Evolutionary conservation across 805 yeast genomes (phyloP).

Genomic region (Clavispora asparagi): DNA sequence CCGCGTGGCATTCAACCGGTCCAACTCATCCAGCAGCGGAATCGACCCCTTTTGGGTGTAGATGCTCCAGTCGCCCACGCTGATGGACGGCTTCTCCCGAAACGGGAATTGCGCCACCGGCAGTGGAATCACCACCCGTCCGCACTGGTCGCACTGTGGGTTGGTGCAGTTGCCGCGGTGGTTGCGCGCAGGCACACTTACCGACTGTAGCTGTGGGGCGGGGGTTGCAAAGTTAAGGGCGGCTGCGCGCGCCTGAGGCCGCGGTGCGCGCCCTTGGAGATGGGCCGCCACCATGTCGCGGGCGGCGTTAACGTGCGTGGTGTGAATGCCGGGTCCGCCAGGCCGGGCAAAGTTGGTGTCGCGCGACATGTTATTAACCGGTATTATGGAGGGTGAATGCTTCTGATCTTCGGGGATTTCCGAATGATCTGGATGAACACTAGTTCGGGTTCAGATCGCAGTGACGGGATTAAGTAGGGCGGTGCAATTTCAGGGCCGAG

Average conservation of each 20-base stretch:
- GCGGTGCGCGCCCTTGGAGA: slow-evolving; percentile 36
- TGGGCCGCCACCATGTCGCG: slow-evolving; percentile 55
- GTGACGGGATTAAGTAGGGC: no score
- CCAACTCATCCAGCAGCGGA: slow-evolving; percentile 67
- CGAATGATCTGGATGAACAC: no score
- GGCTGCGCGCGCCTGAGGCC: slow-evolving; percentile 7
- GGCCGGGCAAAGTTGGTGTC: slow-evolving; percentile 1
- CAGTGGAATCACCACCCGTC: slow-evolving; percentile 70
- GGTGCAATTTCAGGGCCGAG: no score
- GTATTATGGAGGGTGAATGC: no score
- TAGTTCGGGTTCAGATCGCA: no score
- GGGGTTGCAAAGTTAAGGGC: slow-evolving; percentile 5
- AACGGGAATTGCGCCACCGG: slow-evolving; percentile 64
- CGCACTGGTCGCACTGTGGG: slow-evolving; percentile 59
- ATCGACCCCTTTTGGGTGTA: slow-evolving; percentile 73
- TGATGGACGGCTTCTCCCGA: slow-evolving; percentile 62
- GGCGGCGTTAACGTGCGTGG: slow-evolving; percentile 55
- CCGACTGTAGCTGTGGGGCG: slow-evolving; percentile 16
- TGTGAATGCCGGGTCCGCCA: slow-evolving; percentile 39
- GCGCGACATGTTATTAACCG: not conserved
- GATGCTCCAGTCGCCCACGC: slow-evolving; percentile 71
- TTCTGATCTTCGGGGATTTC: no score
- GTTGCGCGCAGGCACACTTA: slow-evolving; percentile 39
- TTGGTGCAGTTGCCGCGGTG: slow-evolving; percentile 35
- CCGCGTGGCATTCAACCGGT: slow-evolving; percentile 50